Conservation (phyloP, 768 basidiomycete species). For the Boletus pseudopeckii region DNA sequence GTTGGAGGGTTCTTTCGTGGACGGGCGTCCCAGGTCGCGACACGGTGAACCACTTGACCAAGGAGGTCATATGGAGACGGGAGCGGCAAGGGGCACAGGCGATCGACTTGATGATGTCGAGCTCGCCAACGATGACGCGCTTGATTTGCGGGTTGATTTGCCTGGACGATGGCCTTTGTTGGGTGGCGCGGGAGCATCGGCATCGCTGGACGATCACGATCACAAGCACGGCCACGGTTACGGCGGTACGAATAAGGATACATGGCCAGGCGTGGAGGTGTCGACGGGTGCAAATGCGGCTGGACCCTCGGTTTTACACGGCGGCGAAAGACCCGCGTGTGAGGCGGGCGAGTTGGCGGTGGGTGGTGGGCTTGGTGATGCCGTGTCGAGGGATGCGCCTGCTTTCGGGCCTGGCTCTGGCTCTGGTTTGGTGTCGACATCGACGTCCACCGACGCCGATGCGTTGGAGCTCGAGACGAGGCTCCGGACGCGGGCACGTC, state of each 20-base stretch:
- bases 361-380: neutral
- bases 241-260: neutral
- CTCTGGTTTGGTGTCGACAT: neutral
- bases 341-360: neutral
- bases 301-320: neutral
- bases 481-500: conserved; percentile 46
- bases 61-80: neutral
- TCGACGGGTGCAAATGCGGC: neutral
- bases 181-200: neutral
- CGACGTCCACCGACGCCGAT: neutral
- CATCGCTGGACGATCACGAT: neutral
- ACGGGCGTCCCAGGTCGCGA: neutral
- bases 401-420: too few species aligned
- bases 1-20: neutral
- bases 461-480: conserved; percentile 36
- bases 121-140: neutral
- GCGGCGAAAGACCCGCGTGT: neutral
- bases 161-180: too few species aligned
- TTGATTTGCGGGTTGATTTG: neutral
- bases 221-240: neutral
- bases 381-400: neutral
- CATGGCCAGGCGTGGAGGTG: neutral
- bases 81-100: neutral
- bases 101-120: too few species aligned
- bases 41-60: neutral